These are phyloP conservation scores for Lineolata rhizophorae DNA, from an alignment of 495 filamentous ascomycete genomes.

Conservation along the genomic window DNA sequence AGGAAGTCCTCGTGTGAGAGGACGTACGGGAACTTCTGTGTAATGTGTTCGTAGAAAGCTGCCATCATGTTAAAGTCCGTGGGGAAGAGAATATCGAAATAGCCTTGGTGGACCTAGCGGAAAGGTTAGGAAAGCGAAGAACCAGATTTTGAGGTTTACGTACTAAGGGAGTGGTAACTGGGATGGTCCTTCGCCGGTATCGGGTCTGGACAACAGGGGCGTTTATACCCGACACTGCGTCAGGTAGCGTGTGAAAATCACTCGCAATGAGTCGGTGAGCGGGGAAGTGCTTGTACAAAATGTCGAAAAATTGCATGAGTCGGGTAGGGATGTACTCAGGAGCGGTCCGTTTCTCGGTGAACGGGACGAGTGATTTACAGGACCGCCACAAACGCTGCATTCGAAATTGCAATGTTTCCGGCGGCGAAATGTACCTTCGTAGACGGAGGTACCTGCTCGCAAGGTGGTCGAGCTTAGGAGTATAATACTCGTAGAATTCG, in stretches of 20 bases:
- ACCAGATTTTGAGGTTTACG: slow-evolving; percentile 12
- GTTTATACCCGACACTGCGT: slow-evolving; percentile 62
- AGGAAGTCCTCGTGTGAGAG: slow-evolving; percentile 80
- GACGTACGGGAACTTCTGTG: slow-evolving; percentile 70
- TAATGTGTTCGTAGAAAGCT: slow-evolving; percentile 74
- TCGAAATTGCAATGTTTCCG: no score
- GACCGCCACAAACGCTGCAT: slow-evolving; percentile 32
- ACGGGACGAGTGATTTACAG: slow-evolving; percentile 37
- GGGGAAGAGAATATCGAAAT: slow-evolving; percentile 97
- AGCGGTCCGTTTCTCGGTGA: slow-evolving; percentile 45
- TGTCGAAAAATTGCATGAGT: slow-evolving; percentile 90
- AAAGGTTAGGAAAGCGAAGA: background rate
- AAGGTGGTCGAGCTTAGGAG: slow-evolving; percentile 52
- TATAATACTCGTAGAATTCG: slow-evolving; percentile 90
- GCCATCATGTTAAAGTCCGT: slow-evolving; percentile 81
- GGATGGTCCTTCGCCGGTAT: slow-evolving; percentile 63
- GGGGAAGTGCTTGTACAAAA: slow-evolving; percentile 69
- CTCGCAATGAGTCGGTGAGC: slow-evolving; percentile 69
- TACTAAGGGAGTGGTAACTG: slow-evolving; percentile 80
- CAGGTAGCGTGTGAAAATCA: slow-evolving; percentile 75
- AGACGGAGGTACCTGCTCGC: slow-evolving; percentile 64
- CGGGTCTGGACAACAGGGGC: slow-evolving; percentile 91
- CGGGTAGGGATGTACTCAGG: slow-evolving; percentile 90
- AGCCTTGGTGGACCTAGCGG: slow-evolving; percentile 79
- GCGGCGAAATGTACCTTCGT: slow-evolving; percentile 35